These are phyloP conservation scores for Mycena pura DNA, from an alignment of 768 basidiomycete species.

Conservation along the genomic window DNA sequence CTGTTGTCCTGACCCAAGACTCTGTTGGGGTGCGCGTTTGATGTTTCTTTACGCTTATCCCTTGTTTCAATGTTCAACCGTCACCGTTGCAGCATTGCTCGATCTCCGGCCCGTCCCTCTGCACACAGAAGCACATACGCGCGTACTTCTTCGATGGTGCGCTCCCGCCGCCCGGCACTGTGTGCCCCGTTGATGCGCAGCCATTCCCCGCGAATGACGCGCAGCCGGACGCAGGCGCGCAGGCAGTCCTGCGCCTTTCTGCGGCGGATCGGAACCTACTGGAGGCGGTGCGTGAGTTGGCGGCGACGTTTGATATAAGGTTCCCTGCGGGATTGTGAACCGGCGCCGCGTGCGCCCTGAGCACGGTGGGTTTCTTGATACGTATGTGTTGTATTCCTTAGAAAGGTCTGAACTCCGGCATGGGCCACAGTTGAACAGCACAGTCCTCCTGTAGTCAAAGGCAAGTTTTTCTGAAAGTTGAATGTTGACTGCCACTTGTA, in stretches of 20 bases:
- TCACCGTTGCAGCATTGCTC: slow-evolving; percentile 24
- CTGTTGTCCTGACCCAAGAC: slow-evolving; percentile 31
- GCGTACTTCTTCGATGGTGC: slow-evolving; percentile 29
- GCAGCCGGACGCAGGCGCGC: background rate
- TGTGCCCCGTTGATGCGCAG: slow-evolving; percentile 18
- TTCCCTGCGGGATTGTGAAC: background rate
- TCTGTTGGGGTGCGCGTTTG: slow-evolving; percentile 18
- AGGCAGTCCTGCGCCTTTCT: background rate
- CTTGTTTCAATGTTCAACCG: background rate
- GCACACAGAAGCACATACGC: slow-evolving; percentile 21
- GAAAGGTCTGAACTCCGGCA: too few species aligned
- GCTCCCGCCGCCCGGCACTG: slow-evolving; percentile 26
- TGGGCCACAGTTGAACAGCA: too few species aligned
- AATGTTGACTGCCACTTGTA: too few species aligned
- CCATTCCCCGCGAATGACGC: background rate
- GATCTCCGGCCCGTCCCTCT: slow-evolving; percentile 21
- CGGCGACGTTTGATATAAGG: background rate
- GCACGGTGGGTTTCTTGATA: too few species aligned
- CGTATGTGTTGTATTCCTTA: too few species aligned
- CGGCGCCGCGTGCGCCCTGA: too few species aligned
- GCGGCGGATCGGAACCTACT: background rate
- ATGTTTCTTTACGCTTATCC: background rate
- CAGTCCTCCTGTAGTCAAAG: too few species aligned
- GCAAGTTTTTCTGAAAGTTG: too few species aligned
- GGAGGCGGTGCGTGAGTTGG: background rate